Base-by-base conservation (phyloP, 2,329 filamentous ascomycete species). In the Cladosporium halotolerans region DNA sequence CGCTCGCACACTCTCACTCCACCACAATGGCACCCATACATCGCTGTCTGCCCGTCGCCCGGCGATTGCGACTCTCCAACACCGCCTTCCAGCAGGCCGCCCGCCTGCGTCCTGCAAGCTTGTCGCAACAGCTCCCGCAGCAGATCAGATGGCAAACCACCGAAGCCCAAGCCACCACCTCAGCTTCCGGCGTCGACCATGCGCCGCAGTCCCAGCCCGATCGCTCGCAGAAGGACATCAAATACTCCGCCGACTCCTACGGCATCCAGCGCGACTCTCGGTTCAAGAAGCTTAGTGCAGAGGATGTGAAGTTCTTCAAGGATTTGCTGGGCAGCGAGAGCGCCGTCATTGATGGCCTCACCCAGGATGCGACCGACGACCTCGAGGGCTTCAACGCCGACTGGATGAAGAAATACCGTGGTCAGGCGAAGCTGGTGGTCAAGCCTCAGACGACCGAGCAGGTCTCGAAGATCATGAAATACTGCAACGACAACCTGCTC, bases 321-420 rank as follows among this genome's bases (percentile, higher is more conserved):
- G 76, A 82, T 16, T 73, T 96, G n/a, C 79, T 99, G 33, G 88
- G 89, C 52, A 79, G 81, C 45, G 82, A 85, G 34, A 88, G 86
- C 34, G 90, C 89, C 2, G 78, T 96, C 48, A 82, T 97, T 57
- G 91, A 96, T 68, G 89, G 89, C 47, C 79, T 96, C 52, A 88
- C 83, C 3, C 72, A 82, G 61, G 83, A 91, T 70, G 83, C 83
- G 11, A 74, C 78, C 2, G 87, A 88, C 63, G 93, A 97, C 67
- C 79, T 97, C 60, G 89, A 93, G 68, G 81, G 88, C 7, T 99
- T 90, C 79, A 99, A 99, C 72, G 83, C 85, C 68, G 93, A 99
- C 74, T 99, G 95, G 93, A 96, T 99, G 91, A 85, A 88, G 72
- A 99, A 99, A 74, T 99, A 96, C 76, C 85, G 88, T 57, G 95